Evolutionary conservation across 495 filamentous ascomycete genomes (phyloP).

Genomic region (Lineolata rhizophorae): DNA sequence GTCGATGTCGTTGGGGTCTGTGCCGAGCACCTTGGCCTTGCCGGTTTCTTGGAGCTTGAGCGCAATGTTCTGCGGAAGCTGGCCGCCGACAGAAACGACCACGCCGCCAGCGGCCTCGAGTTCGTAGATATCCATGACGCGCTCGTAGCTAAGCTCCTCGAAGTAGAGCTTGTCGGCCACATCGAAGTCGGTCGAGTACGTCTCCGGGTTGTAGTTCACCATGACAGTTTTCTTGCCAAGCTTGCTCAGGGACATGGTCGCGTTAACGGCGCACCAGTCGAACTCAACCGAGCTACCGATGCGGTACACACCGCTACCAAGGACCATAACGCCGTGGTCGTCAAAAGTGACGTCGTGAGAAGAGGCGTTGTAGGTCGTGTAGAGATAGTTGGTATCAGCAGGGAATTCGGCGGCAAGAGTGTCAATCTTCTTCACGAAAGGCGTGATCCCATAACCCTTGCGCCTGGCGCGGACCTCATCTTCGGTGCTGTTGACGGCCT

Average conservation of each 20-base stretch:
- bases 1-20: constrained; percentile 83
- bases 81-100: constrained; percentile 86
- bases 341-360: constrained; percentile 89
- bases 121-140: constrained; percentile 97
- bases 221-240: constrained; percentile 97
- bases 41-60: constrained; percentile 84
- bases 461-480: constrained; percentile 73
- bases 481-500: constrained; percentile 64
- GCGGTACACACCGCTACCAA: constrained; percentile 87
- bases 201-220: constrained; percentile 61
- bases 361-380: constrained; percentile 96
- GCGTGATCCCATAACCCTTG: constrained; percentile 61
- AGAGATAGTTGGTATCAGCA: constrained; percentile 91
- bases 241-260: constrained; percentile 58
- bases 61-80: constrained; percentile 93
- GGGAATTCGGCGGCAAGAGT: constrained; percentile 95
- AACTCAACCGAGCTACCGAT: constrained; percentile 97
- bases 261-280: constrained; percentile 96
- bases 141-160: constrained; percentile 90
- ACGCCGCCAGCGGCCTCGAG: constrained; percentile 72
- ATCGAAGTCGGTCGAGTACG: constrained; percentile 76
- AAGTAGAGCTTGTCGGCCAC: constrained; percentile 92
- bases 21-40: constrained; percentile 73
- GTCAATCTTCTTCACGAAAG: constrained; percentile 96
- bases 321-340: constrained; percentile 73